Conservation (phyloP, 2,329 filamentous ascomycete genomes). For the Bretziella fagacearum region DNA sequence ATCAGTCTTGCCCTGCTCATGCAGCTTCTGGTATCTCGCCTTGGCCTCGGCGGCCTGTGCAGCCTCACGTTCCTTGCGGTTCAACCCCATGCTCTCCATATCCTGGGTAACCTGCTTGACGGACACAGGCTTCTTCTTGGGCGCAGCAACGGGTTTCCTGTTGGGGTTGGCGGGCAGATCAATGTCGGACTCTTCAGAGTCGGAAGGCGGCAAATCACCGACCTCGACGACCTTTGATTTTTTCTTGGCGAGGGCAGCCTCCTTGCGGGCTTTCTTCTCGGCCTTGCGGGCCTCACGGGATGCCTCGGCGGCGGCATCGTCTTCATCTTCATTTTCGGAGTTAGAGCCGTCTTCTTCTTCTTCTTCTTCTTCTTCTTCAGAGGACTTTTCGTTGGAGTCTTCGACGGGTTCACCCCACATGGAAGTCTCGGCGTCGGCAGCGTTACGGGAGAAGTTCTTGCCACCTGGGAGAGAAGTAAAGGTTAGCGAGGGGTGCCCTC, state of each 20-base stretch:
- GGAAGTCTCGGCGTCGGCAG: slow-evolving; percentile 68
- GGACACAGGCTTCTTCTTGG: slow-evolving; percentile 31
- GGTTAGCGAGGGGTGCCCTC: slow-evolving; percentile 1
- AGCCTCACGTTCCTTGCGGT: slow-evolving; percentile 48
- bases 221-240: slow-evolving; percentile 56
- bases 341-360: slow-evolving; percentile 35
- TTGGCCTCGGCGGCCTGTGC: slow-evolving; percentile 74
- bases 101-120: slow-evolving; percentile 37
- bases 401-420: slow-evolving; percentile 48
- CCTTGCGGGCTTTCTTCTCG: slow-evolving; percentile 77
- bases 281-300: slow-evolving; percentile 79
- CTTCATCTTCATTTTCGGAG: slow-evolving; percentile 34
- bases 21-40: slow-evolving; percentile 79
- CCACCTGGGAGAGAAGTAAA: slow-evolving; percentile 42
- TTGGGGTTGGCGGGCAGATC: slow-evolving; percentile 82
- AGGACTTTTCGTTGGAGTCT: slow-evolving; percentile 36
- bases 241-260: slow-evolving; percentile 66
- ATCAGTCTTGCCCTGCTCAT: slow-evolving; percentile 91
- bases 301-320: slow-evolving; percentile 31
- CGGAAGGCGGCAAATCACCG: slow-evolving; percentile 69
- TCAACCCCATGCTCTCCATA: slow-evolving; percentile 36
- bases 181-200: slow-evolving; percentile 35
- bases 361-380: slow-evolving; percentile 34
- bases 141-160: slow-evolving; percentile 31
- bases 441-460: slow-evolving; percentile 86